Evolutionary conservation across 345 rosid genomes (phyloP), one percentile per base, ranked within the genome.

Genomic region (Pugionium dolabratum): DNA sequence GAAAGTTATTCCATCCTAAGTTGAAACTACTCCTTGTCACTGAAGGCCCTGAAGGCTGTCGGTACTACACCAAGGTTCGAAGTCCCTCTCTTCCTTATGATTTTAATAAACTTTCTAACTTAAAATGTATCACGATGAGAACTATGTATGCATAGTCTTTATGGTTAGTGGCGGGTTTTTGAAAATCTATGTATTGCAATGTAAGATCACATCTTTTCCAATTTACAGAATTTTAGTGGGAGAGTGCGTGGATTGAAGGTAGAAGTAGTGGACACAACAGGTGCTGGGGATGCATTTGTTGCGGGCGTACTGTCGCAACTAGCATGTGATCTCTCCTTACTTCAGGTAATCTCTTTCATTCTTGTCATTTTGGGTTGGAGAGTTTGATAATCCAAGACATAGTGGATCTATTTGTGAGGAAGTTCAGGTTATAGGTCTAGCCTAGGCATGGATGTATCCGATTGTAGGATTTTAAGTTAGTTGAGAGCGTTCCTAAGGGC

Each of bases 281-380:
- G 99, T 72, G 97, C 99, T 6, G 97, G 99, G 1, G 97, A 94
- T 85, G 99, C 99, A 35, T 94, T 94, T 80, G 95, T 94, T 26
- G 97, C 96, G 0, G 96, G 96, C 70, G 74, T 80, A 53, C 69
- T 90, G 63, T 78, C 80, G 2, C 88, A 86, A 46, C 80, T 94
- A 53, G 84, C 91, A 29, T 41, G 29, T 44, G 89, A 90, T 79
- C 75, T 86, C 76, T 85, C 99, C 39, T 79, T 94, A 78, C 78
- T 90, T 81, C 83, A 84, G 97, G 97, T 93, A 80, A 44, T 41
- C 4, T 34, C 5, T 48, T 32, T 72, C 8, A 29, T 40, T 31
- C 31, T 66, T 48, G 10, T 53, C 46, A 27, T 59, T 27, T 29
- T 48, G 28, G 3, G 34, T 30, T 31, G 31, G 37, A 32, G 51